Evolutionary conservation across 768 basidiomycete genomes (phyloP), one percentile per base, ranked within the genome.

Genomic region (Cytidiella melzeri): DNA sequence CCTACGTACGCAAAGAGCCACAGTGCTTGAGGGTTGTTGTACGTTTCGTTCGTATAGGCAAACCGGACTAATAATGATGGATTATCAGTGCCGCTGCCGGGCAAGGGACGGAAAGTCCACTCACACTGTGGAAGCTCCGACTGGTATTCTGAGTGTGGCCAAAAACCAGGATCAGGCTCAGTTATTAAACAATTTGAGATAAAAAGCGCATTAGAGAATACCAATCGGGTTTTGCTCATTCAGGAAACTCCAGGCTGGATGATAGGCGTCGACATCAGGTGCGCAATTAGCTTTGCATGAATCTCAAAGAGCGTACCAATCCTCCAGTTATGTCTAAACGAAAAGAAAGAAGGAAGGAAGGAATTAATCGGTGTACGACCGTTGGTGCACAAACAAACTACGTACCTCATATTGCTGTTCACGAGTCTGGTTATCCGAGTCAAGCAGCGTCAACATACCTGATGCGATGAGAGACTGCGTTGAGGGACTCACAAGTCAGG

Each of bases 21-120:
- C 11, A 83, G 62, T 50, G 73, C 77, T 47, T 80, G 76, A 0
- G 80, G 81, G 57, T 81, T 74, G 62, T 79, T 83, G 67, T 80
- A 83, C 3, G 80, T 83, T 21, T 79, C 77, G 41, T 62, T 64
- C 1, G 81, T 82, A 59, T 82, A 83, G 10, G 77, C 68, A 65
- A 82, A 83, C 27, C 78, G 77, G 57, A 75, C 79, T 80, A 59
- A 9, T 27, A 13, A 27, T 7, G 11, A 15, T 23, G 18, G 21
- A 21, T 15, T 12, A 13, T 38, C 13, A 43, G 12, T 10, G 15
- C 12, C 15, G 28, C 9, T 6, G 44, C 24, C n/a, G 23, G 37
- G 21, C 4, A 13, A n/a, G 20, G 34, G 27, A n/a, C n/a, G n/a
- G n/a, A n/a, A n/a, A n/a, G n/a, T n/a, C 11, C 10, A 47, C 56